Percentiles rank a stretch among this genome's conserved stretches.
Conservation (phyloP, 1,139 yeast species). For the Hyphopichia buzzinii region DNA sequence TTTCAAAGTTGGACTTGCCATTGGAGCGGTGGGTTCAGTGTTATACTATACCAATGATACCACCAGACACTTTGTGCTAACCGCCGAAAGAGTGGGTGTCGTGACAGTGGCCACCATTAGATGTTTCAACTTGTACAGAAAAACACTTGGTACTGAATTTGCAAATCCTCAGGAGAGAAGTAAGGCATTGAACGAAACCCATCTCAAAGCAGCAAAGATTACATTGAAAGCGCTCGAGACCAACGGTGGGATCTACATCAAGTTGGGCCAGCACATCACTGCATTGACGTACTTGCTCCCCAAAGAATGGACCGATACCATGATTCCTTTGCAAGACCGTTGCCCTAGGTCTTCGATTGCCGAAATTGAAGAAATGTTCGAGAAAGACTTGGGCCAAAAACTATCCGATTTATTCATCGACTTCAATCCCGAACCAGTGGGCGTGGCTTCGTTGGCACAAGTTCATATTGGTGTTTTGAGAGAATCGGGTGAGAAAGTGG, state of each 20-base stretch:
- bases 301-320: slow-evolving; percentile 90
- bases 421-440: slow-evolving; percentile 76
- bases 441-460: slow-evolving; percentile 95
- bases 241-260: slow-evolving; percentile 92
- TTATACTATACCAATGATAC: slow-evolving; percentile 36
- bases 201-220: slow-evolving; percentile 71
- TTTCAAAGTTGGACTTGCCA: slow-evolving; percentile 28
- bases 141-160: slow-evolving; percentile 48
- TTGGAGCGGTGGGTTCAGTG: slow-evolving; percentile 29
- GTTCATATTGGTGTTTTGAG: slow-evolving; percentile 77
- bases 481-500: slow-evolving; percentile 68
- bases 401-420: slow-evolving; percentile 65
- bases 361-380: slow-evolving; percentile 66
- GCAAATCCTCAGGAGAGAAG: slow-evolving; percentile 48
- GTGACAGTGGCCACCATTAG: slow-evolving; percentile 62
- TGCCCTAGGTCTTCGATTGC: slow-evolving; percentile 81
- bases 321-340: slow-evolving; percentile 88
- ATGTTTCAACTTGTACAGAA: slow-evolving; percentile 65
- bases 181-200: slow-evolving; percentile 56
- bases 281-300: slow-evolving; percentile 92
- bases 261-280: slow-evolving; percentile 89
- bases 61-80: slow-evolving; percentile 31
- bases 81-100: slow-evolving; percentile 57
- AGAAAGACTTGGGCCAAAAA: slow-evolving; percentile 59
- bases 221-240: slow-evolving; percentile 76